Conservation (phyloP, 169 alveolate genomes). For the Plasmodium sp. region DNA sequence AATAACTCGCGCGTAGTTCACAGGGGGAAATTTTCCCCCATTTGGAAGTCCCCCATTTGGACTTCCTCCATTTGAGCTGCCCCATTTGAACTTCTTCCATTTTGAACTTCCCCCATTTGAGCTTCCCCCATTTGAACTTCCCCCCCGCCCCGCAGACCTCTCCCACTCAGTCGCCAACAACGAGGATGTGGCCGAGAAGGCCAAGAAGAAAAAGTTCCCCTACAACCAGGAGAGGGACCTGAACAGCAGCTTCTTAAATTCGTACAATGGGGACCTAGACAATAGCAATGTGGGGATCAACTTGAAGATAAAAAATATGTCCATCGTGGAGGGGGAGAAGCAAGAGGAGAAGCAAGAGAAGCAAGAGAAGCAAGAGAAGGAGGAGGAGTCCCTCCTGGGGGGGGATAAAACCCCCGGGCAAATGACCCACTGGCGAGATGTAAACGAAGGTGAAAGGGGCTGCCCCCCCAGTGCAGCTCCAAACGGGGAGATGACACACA, state of each 20-base stretch:
- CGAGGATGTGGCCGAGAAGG: conserved; percentile 31
- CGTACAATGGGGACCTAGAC: conserved; percentile 38
- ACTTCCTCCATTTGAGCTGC: no score
- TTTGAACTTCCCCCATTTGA: not conserved
- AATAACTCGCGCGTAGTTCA: not conserved
- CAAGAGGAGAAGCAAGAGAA: not conserved
- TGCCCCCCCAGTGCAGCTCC: not conserved
- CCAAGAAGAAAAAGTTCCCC: conserved; percentile 31
- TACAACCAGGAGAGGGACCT: conserved; percentile 1
- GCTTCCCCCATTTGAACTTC: no score
- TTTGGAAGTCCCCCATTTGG: not conserved
- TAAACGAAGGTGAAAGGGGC: not conserved
- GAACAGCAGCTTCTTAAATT: conserved; percentile 46
- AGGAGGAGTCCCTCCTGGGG: not conserved
- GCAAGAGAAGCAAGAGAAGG: not conserved
- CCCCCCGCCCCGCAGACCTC: not conserved
- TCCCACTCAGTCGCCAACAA: conserved; percentile 29
- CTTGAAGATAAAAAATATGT: conserved; percentile 53
- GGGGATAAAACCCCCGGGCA: not conserved
- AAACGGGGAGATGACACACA: not conserved
- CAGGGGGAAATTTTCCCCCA: not conserved
- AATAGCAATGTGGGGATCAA: conserved; percentile 61
- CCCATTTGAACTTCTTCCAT: no score
- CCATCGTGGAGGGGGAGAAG: not conserved
- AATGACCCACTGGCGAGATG: not conserved